phyloP scores from a whole-genome alignment of 202 grass and related monocot species.

The Setaria viridis region DNA sequence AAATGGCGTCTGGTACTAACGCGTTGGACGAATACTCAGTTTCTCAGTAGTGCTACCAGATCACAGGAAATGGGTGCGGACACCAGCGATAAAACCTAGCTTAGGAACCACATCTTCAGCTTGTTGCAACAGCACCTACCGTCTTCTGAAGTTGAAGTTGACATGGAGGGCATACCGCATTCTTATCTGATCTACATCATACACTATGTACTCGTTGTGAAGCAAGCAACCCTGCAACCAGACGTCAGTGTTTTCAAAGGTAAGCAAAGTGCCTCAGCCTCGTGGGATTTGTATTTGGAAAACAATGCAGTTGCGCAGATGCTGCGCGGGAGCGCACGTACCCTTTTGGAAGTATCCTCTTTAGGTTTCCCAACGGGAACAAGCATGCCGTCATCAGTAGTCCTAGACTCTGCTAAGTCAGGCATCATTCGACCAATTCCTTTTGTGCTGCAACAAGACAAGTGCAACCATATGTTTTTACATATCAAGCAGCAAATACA shows the following conservation, averaged over 20 bases:
- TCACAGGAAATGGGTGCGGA: no score
- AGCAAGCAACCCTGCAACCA: conserved; percentile 74
- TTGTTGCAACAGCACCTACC: neutral
- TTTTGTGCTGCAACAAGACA: conserved; percentile 67
- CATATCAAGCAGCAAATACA: neutral
- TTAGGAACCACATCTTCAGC: neutral
- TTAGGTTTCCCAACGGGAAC: conserved; percentile 65
- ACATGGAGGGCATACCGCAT: conserved; percentile 88
- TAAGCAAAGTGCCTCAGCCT: conserved; percentile 2
- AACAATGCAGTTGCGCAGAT: neutral
- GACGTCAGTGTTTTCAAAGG: neutral
- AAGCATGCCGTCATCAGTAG: conserved; percentile 21
- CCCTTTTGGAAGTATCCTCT: conserved; percentile 51
- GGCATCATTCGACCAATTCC: conserved; percentile 70
- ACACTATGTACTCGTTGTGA: conserved; percentile 94
- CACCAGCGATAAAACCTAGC: no score
- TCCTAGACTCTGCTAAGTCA: conserved; percentile 54
- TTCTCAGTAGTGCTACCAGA: no score
- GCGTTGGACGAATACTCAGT: no score
- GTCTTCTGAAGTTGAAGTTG: conserved; percentile 67
- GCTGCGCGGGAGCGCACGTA: conserved; percentile 1
- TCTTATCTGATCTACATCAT: conserved; percentile 85
- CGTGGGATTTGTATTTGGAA: neutral
- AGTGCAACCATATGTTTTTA: neutral
- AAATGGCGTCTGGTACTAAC: no score